phyloP scores from a whole-genome alignment of 768 basidiomycete genomes.

The Kwoniella dejecticola region DNA sequence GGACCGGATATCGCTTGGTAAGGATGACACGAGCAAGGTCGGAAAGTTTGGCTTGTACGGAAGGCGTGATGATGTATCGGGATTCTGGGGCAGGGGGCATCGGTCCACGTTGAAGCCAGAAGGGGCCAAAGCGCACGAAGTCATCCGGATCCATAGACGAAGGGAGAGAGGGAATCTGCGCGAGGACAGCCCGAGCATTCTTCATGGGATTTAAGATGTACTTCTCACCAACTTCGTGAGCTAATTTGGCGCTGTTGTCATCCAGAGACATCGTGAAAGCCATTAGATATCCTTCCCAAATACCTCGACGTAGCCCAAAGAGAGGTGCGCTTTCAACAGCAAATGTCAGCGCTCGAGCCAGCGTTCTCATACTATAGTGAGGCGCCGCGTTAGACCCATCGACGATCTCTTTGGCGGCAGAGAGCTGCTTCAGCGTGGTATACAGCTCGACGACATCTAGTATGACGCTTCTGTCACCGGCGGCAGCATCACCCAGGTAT shows the following conservation, averaged over 20 bases:
- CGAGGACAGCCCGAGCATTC: conserved; percentile 74
- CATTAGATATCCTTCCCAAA: conserved; percentile 98
- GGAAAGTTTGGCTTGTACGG: conserved; percentile 89
- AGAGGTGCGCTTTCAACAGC: conserved; percentile 74
- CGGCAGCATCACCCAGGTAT: conserved; percentile 79
- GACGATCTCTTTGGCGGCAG: conserved; percentile 74
- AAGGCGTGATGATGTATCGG: conserved; percentile 91
- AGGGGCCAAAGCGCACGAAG: conserved; percentile 84
- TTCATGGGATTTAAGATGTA: conserved; percentile 76
- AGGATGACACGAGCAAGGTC: conserved; percentile 90
- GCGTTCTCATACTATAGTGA: conserved; percentile 95
- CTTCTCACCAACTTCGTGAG: conserved; percentile 70
- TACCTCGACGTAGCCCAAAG: conserved; percentile 78
- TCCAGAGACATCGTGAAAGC: conserved; percentile 96
- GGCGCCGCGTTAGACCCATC: conserved; percentile 91
- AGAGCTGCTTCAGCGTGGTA: conserved; percentile 71
- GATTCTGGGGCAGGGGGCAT: conserved; percentile 64
- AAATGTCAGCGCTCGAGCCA: conserved; percentile 86
- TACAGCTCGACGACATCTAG: conserved; percentile 94
- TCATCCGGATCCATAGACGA: conserved; percentile 59
- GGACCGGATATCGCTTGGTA: conserved; percentile 84
- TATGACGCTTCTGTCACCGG: conserved; percentile 82
- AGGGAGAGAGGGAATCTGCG: conserved; percentile 68
- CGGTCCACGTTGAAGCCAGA: conserved; percentile 81
- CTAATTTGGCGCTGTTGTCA: conserved; percentile 66